Evolutionary conservation across 129 eudicot genomes (phyloP), one percentile per base, ranked within the genome.

Genomic region (Tagetes erecta): DNA sequence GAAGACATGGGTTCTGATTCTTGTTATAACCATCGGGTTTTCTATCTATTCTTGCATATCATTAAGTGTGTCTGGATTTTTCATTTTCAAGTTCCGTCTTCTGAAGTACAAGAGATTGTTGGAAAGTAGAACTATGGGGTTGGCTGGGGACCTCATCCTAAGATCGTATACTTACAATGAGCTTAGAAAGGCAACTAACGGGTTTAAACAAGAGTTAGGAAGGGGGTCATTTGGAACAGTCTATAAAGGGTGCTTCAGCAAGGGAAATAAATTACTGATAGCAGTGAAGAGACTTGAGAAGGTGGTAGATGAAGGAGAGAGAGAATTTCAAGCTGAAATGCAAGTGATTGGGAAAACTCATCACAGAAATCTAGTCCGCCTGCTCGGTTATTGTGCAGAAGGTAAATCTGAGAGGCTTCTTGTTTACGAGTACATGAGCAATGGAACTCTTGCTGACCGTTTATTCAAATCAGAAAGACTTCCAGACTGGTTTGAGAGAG

Each of bases 231-330:
- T 83, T 4, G 87, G 91, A 1, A 80, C 76, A 1, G 87, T 86
- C 45, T 83, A 83, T 41, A 80, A 80, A 78, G 91, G 91, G 3
- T 31, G 41, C 7, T 27, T 86, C 5, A 6, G 55, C 75, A 77
- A 79, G 35, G 84, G 84, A 7, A 75, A 33, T 36, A 79, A 66
- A 44, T 20, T 20, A 20, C 30, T 46, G 1, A 81, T 84, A 14
- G 92, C 92, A n/a, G 88, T 87, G 71, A 86, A 86, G 83, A 82
- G 81, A 64, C 73, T 73, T 3, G 73, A 84, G 85, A 76, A 67
- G 81, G 20, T 82, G 53, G 56, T 82, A 69, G 78, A 80, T 57
- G 72, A 86, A 33, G 78, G 90, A 4, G 75, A 81, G 39, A 81
- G 38, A 44, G 81, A 86, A 65, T 86, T 86, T 64, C 76, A 64